Conservation (phyloP, 768 basidiomycete genomes). For the Clathrus columnatus region DNA sequence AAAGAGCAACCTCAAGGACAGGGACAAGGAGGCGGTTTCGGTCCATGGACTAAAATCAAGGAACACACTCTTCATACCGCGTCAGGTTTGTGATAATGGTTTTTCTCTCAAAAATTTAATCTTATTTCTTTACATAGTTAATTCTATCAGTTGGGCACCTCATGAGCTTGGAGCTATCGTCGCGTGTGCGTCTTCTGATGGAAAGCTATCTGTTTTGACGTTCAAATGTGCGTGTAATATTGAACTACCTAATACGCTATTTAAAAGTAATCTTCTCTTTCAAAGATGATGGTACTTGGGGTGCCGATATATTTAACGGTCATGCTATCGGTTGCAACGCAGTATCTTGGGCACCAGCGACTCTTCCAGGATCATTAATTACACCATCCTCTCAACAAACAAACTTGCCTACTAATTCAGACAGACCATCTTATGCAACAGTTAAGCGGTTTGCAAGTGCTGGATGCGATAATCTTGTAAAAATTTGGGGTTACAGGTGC, state of each 20-base stretch:
- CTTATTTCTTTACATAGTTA: constrained; percentile 45
- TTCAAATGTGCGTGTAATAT: constrained; percentile 88
- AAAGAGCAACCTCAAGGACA: constrained; percentile 60
- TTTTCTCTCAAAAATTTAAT: not conserved
- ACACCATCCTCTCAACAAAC: constrained; percentile 43
- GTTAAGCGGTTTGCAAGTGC: constrained; percentile 93
- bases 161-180: constrained; percentile 95
- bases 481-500: constrained; percentile 10
- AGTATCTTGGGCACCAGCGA: constrained; percentile 94
- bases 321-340: constrained; percentile 97
- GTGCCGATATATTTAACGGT: constrained; percentile 88
- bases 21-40: constrained; percentile 41
- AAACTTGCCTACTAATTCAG: constrained; percentile 27
- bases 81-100: constrained; percentile 51
- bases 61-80: constrained; percentile 93
- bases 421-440: constrained; percentile 35
- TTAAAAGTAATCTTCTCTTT: too few relatives aligned
- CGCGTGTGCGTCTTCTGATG: constrained; percentile 95
- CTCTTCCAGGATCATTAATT: constrained; percentile 77
- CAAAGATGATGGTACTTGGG: constrained; percentile 93
- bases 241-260: too few relatives aligned
- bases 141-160: constrained; percentile 98
- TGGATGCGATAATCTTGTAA: constrained; percentile 84
- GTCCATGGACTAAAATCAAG: constrained; percentile 89
- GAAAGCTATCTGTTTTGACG: constrained; percentile 90